Conservation (phyloP, 164 flowering plant genomes). For the Chimonanthus salicifolius region DNA sequence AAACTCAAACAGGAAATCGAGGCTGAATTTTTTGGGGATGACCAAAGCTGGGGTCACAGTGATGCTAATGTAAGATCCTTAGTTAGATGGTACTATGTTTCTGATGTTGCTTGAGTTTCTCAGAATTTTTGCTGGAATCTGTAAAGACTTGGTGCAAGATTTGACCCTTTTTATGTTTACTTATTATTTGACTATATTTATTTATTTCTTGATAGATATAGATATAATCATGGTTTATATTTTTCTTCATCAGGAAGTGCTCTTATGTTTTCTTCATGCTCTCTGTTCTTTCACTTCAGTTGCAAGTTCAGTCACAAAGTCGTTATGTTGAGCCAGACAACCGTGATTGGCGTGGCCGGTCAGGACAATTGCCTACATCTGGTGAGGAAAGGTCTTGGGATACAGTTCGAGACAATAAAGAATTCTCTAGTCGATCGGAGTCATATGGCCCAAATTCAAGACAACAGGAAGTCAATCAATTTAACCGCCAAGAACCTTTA, state of each 20-base stretch:
- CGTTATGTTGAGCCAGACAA: constrained; percentile 81
- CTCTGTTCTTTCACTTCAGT: constrained; percentile 19
- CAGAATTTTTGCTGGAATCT: constrained; percentile 1
- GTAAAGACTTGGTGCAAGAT: no score
- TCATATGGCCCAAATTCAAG: constrained; percentile 26
- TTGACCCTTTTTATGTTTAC: background rate
- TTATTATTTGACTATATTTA: background rate
- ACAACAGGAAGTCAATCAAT: constrained; percentile 48
- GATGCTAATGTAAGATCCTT: constrained; percentile 53
- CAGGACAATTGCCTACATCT: constrained; percentile 39
- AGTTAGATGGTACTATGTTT: no score
- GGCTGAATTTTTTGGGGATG: constrained; percentile 69
- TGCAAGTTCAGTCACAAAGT: constrained; percentile 45
- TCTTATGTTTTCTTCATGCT: background rate
- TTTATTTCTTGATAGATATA: background rate
- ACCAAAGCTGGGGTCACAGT: constrained; percentile 65
- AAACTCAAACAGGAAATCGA: constrained; percentile 70
- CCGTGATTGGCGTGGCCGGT: constrained; percentile 88
- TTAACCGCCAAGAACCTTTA: constrained; percentile 54
- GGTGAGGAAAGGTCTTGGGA: constrained; percentile 80
- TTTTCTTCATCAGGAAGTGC: background rate
- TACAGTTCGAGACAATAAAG: constrained; percentile 48
- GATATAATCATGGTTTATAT: background rate
- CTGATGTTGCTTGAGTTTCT: background rate
- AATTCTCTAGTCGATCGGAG: constrained; percentile 32